phyloP scores from a whole-genome alignment of 768 basidiomycete species.

The Lactarius vividus region DNA sequence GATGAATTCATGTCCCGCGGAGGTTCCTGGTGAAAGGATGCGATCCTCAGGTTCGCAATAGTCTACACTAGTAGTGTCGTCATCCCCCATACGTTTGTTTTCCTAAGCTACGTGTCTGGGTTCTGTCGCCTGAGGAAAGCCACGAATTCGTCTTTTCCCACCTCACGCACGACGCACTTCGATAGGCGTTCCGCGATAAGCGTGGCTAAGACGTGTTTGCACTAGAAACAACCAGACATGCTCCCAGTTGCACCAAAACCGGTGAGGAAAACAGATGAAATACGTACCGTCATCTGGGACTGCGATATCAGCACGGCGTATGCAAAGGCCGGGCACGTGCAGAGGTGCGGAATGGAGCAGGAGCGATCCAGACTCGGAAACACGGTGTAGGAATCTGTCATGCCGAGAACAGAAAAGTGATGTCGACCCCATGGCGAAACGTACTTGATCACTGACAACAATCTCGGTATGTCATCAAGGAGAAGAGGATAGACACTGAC shows the following conservation, averaged over 20 bases:
- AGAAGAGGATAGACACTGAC: slow-evolving; percentile 38
- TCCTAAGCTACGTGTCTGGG: slow-evolving; percentile 11
- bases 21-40: neutral
- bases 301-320: slow-evolving; percentile 59
- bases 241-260: neutral
- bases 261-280: neutral
- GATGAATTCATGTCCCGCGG: neutral
- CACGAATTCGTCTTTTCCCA: slow-evolving; percentile 48
- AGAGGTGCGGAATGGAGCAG: slow-evolving; percentile 48
- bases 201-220: slow-evolving; percentile 76
- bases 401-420: slow-evolving; percentile 68
- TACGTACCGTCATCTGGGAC: slow-evolving; percentile 60
- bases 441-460: slow-evolving; percentile 56
- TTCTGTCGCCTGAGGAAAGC: slow-evolving; percentile 41
- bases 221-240: slow-evolving; percentile 43
- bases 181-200: slow-evolving; percentile 55
- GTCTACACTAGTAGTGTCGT: neutral
- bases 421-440: slow-evolving; percentile 53
- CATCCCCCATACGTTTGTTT: neutral
- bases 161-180: slow-evolving; percentile 48
- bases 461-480: neutral
- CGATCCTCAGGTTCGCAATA: neutral
- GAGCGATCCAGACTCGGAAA: slow-evolving; percentile 44
- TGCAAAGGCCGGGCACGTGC: slow-evolving; percentile 72
- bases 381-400: slow-evolving; percentile 60